These are phyloP conservation scores for Berberis vulgaris DNA, from an alignment of 164 flowering plant species.

Conservation along the genomic window DNA sequence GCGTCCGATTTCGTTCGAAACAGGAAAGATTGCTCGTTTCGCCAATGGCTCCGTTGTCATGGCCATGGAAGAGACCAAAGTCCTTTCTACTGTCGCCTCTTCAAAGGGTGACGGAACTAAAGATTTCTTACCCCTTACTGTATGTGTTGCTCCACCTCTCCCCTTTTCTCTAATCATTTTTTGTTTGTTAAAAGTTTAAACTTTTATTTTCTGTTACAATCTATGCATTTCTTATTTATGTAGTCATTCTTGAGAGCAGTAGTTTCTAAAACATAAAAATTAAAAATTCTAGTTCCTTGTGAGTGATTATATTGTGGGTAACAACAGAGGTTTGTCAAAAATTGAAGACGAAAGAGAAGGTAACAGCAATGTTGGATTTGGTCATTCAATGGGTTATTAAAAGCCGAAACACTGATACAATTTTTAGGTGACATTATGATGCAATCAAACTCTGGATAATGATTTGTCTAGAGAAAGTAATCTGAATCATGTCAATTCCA, in stretches of 20 bases:
- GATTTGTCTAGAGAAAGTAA: too few species aligned
- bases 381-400: too few species aligned
- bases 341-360: too few species aligned
- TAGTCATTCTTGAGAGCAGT: neutral
- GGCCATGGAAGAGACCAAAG: slow-evolving; percentile 72
- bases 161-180: neutral
- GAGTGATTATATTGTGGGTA: too few species aligned
- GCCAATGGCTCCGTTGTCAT: slow-evolving; percentile 93
- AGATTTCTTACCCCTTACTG: slow-evolving; percentile 90
- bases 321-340: too few species aligned
- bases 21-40: slow-evolving; percentile 86
- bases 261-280: neutral
- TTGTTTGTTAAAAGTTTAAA: neutral
- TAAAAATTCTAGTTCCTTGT: neutral
- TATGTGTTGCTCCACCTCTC: slow-evolving; percentile 18
- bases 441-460: too few species aligned
- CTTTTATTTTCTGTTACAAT: neutral
- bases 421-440: too few species aligned
- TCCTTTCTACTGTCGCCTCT: slow-evolving; percentile 68
- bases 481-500: neutral
- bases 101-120: slow-evolving; percentile 50
- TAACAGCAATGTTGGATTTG: too few species aligned
- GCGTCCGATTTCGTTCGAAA: slow-evolving; percentile 49
- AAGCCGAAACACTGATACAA: too few species aligned
- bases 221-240: neutral